Evolutionary conservation across 140 eudicot species (phyloP), one percentile per base, ranked within the genome.

Genomic region (Erigeron philadelphicus): DNA sequence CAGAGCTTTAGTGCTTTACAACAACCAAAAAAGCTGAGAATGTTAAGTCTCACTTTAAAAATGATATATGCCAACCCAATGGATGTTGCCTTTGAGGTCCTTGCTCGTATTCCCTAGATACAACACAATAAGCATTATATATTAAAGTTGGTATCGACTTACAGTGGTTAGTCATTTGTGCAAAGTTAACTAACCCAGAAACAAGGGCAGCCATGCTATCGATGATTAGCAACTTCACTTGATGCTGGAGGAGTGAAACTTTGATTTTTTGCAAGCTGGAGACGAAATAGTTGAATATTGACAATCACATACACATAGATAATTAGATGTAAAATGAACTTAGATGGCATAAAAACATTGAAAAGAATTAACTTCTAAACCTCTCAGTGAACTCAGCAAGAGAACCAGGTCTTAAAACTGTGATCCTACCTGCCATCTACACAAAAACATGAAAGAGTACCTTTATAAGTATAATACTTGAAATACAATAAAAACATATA

Each of bases 401-500:
- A 21, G 97, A 83, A 56, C 83, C 72, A 12, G 97, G 97, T 70
- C 80, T 82, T 82, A 90, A 52, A 71, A 90, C 95, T 48, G 87
- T 71, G 70, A 90, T 87, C 80, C 97, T 84, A 54, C 97, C 97
- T 57, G 97, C 95, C 95, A 90, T 90, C 97, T 90, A 81, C 61
- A 74, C 57, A 56, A 23, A 63, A 56, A 59, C 25, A 74, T 5
- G 50, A 11, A 67, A 9, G 43, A 16, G 3, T 40, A 15, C 46
- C 6, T 53, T 46, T 60, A 52, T 11, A 67, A 64, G 58, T 46
- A 42, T 38, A 40, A 45, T 35, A 54, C 11, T 25, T 23, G 7
- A 62, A 9, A 40, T 19, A 9, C 12, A 10, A 1, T 6, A 11
- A 58, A 59, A 7, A 16, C 56, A 46, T 12, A 68, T 11, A 73